Percentiles rank a stretch among this genome's conserved stretches.
phyloP scores from a whole-genome alignment of 73 alveolate genomes.

The Stentor roeselii region DNA sequence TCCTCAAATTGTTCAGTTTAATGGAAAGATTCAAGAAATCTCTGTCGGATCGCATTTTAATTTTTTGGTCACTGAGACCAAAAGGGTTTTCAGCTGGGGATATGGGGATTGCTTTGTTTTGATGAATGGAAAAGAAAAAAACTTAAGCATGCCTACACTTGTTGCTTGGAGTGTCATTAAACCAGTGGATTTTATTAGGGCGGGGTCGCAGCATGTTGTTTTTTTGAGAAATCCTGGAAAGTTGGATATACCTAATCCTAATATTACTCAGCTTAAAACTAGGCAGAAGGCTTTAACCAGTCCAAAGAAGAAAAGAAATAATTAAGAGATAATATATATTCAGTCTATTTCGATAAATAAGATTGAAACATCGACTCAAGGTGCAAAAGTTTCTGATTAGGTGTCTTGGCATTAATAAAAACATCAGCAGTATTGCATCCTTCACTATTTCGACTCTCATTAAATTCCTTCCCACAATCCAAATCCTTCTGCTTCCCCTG shows the following conservation, averaged over 20 bases:
- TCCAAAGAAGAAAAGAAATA: neutral
- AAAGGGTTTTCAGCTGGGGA: constrained; percentile 26
- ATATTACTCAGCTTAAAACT: neutral
- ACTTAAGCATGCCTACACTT: constrained; percentile 5
- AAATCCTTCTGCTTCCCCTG: neutral
- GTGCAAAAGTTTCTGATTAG: too few species aligned
- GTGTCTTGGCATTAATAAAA: too few species aligned
- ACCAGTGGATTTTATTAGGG: neutral
- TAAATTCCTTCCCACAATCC: too few species aligned
- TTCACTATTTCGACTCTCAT: neutral
- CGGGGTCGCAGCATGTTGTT: constrained; percentile 20
- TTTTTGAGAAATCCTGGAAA: neutral
- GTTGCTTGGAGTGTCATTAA: constrained; percentile 20
- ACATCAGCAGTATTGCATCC: neutral
- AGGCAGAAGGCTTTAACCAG: neutral
- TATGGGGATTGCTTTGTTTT: constrained; percentile 17
- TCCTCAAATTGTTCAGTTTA: neutral
- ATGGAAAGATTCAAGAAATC: neutral
- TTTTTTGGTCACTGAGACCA: constrained; percentile 10
- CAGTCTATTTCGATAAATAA: neutral
- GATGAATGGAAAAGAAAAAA: constrained; percentile 23
- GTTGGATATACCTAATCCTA: neutral
- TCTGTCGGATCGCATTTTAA: constrained; percentile 9
- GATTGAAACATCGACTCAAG: neutral
- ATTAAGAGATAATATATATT: too few species aligned